These are phyloP conservation scores for Astragalus membranaceus DNA, from an alignment of 306 rosid genomes.

Conservation along the genomic window DNA sequence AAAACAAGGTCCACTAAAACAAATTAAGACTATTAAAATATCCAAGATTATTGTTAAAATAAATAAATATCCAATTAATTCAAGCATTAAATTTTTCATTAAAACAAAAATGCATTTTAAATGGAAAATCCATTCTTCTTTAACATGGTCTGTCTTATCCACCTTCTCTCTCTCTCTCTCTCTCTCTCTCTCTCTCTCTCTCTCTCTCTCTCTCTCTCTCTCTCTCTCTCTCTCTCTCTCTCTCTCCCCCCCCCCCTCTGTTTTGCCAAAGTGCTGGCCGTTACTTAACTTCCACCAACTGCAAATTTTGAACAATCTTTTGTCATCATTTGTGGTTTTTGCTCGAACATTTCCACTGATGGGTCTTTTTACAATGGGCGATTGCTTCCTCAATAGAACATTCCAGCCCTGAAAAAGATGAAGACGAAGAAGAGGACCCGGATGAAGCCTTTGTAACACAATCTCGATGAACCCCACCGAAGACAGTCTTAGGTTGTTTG, in stretches of 20 bases:
- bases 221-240: too few species aligned
- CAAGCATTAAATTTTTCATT: background rate
- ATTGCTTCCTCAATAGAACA: slow-evolving; percentile 69
- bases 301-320: slow-evolving; percentile 23
- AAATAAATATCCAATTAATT: background rate
- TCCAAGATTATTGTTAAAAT: too few species aligned
- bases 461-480: slow-evolving; percentile 28
- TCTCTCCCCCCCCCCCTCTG: too few species aligned
- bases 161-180: too few species aligned
- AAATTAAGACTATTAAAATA: too few species aligned
- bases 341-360: slow-evolving; percentile 11
- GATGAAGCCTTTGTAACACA: slow-evolving; percentile 21
- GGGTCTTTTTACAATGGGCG: slow-evolving; percentile 65
- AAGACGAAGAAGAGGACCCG: slow-evolving; percentile 29
- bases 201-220: too few species aligned
- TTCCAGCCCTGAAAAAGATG: slow-evolving; percentile 63
- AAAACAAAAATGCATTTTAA: background rate
- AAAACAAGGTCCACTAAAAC: too few species aligned
- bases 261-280: background rate
- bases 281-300: slow-evolving; percentile 26
- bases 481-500: background rate
- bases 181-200: too few species aligned
- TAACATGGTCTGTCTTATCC: too few species aligned
- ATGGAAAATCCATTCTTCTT: too few species aligned
- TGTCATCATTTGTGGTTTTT: slow-evolving; percentile 1